Base-by-base conservation (phyloP, 2,329 filamentous ascomycete species). In the Phyllosticta citribraziliensis region DNA sequence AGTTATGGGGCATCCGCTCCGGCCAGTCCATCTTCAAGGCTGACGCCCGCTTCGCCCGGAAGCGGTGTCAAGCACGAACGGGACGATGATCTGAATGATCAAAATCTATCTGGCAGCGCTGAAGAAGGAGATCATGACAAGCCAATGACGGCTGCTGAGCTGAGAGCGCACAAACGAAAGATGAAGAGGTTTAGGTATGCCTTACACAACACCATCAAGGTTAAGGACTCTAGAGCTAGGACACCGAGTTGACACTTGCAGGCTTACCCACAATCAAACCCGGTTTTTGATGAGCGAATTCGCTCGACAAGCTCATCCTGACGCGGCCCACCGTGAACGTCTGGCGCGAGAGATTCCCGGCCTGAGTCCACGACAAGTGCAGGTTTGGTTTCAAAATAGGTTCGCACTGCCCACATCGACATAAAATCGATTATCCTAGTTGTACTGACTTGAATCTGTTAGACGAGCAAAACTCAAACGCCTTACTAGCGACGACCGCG, bases 381-480 rank as follows among this genome's bases (percentile, higher is more conserved):
- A 97, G 74, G 92, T 97, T 56, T 97, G 92, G 93, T 97, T 97
- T 75, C 92, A 97, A 75, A 97, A 97, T 75, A 85, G 92, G 92
- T 96, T 17, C 33, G 33, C 33, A 1, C 14, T 17, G 33, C 33
- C 14, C 33, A 40, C 2, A 9, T 40, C 11, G 33, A 40, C 33
- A 3, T 14, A 2, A 14, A 5, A 2, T 17, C 5, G 22, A 40
- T 12, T 40, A 11, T 17, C 33, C 5, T 30, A 2, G 3, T 30
- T 30, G 14, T 59, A 24, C 63, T 52, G 20, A 56, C 50, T 25
- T 10, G 27, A 47, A 17, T 24, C 3, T 24, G 8, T 33, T 53
- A 85, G 83, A 72, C 74, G 83, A 68, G 83, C 83, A 19, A 85
- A 85, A 71, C 73, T 85, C 64, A 85, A 85, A 74, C 77, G 83